Base-by-base conservation (phyloP, 208 protist genomes). In the Leishmania major region DNA sequence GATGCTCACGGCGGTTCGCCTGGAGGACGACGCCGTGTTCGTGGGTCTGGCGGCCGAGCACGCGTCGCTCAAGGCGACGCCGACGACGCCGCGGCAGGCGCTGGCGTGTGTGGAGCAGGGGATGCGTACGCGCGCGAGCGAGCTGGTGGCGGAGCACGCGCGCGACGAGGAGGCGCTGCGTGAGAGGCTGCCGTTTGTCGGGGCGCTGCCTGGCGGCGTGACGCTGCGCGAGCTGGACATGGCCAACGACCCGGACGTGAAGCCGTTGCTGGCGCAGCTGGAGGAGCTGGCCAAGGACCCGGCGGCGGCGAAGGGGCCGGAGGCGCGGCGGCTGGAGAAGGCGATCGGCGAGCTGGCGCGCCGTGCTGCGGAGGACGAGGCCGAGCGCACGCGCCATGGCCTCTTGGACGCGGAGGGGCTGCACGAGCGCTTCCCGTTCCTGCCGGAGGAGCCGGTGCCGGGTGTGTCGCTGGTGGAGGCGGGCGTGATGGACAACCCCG, bases 311-410 rank as follows among this genome's bases (percentile, higher is more conserved):
- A 17, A 84, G 72, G 78, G 84, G 17, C 75, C 78, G 28, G 81
- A 88, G 75, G 77, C 82, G 72, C 71, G 83, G 78, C 85, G 87
- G 5, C 79, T 94, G 73, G 80, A 91, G 83, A 88, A 89, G 78
- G 82, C 80, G 35, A 90, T 93, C 49, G 31, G 72, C 49, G 82
- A 88, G 64, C 77, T 90, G 22, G 87, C 73, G 15, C 70, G 62
- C n/a, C 84, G 85, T 43, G 43, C 88, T 28, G 90, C 86, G 7
- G 86, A 93, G 60, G 88, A 93, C 49, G 88, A 85, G 60, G 83
- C 74, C 28, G 78, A 75, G 66, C 81, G 75, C 69, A 43, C 17
- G 47, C 80, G 66, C 15, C 87, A 80, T 31, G 28, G 64, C 11
- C 84, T 88, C 11, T 31, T 89, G n/a, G 80, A 86, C 37, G 80